Conservation (phyloP, 805 yeast species). For the Sugiyamaella chiloensis region DNA sequence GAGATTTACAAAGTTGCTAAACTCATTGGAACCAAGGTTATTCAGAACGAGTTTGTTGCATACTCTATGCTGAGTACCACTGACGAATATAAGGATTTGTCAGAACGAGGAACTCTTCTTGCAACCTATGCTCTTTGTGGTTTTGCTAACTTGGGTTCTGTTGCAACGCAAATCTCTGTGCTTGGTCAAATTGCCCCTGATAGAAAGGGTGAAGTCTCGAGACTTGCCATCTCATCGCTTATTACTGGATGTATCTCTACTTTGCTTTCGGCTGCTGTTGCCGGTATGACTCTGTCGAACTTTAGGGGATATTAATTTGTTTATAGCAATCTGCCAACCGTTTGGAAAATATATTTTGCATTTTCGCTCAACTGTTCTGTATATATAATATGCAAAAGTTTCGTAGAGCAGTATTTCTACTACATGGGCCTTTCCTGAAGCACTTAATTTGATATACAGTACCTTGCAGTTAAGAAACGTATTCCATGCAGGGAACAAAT, state of each 20-base stretch:
- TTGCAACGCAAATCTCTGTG: slow-evolving; percentile 61
- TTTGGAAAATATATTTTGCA: no score
- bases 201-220: slow-evolving; percentile 46
- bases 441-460: no score
- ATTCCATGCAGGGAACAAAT: no score
- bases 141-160: slow-evolving; percentile 58
- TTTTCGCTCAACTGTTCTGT: no score
- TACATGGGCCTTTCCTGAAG: no score
- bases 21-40: slow-evolving; percentile 54
- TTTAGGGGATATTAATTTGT: slow-evolving; percentile 38
- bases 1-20: slow-evolving; percentile 51
- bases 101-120: slow-evolving; percentile 50
- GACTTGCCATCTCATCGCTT: slow-evolving; percentile 47
- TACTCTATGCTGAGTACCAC: slow-evolving; percentile 36
- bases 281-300: slow-evolving; percentile 53
- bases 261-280: slow-evolving; percentile 53
- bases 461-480: no score
- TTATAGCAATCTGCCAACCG: no score
- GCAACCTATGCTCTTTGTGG: slow-evolving; percentile 65
- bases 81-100: slow-evolving; percentile 44
- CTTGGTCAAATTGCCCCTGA: slow-evolving; percentile 54
- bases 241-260: slow-evolving; percentile 54
- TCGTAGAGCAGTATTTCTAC: no score
- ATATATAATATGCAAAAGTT: no score
- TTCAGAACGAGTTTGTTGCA: slow-evolving; percentile 62